Base-by-base conservation (phyloP, 768 basidiomycete genomes). In the Porpolomopsis calyptriformis region DNA sequence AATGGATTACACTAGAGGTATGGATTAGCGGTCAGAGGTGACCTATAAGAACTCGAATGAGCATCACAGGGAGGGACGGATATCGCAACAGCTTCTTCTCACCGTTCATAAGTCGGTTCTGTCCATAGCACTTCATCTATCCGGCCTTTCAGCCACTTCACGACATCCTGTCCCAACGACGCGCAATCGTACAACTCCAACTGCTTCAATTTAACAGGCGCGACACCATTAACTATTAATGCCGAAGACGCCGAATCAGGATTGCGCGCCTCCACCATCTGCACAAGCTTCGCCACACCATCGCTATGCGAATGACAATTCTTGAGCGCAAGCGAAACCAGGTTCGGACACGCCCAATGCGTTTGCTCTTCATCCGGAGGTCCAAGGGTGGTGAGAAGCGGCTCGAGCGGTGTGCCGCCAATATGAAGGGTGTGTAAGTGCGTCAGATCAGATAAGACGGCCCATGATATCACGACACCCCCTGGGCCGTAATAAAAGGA, bases 141-240 rank as follows among this genome's bases (percentile, higher is more conserved):
- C 47, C 83, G 64, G 45, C 62, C 68, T 57, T 70, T 72, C 54
- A 87, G 54, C 84, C 83, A 86, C 55, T 68, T 66, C 52, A 83
- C 62, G 39, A 87, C 80, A 56, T 87, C 84, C 59, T 73, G 70
- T 1, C 82, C 82, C 10, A 85, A 61, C 48, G 66, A 70, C 35
- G 75, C 67, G 60, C 83, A 86, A 47, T 85, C 82, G 53, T 76
- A 63, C 67, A 85, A 51, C 62, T 85, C 83, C 27, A 88, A 56
- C 42, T 65, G 63, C 53, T 66, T 69, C 52, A 87, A 59, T 55
- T 74, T 70, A 50, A 64, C 64, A 0, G 80, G 80, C 7, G 67
- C 63, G n/a, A 71, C 72, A 0, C 73, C 73, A 22, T 64, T 66
- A 37, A 67, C 68, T 27, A 65, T 61, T n/a, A 55, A 35, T 20